Evolutionary conservation across 768 basidiomycete species (phyloP).

Genomic region (Lentinula guzmanii): DNA sequence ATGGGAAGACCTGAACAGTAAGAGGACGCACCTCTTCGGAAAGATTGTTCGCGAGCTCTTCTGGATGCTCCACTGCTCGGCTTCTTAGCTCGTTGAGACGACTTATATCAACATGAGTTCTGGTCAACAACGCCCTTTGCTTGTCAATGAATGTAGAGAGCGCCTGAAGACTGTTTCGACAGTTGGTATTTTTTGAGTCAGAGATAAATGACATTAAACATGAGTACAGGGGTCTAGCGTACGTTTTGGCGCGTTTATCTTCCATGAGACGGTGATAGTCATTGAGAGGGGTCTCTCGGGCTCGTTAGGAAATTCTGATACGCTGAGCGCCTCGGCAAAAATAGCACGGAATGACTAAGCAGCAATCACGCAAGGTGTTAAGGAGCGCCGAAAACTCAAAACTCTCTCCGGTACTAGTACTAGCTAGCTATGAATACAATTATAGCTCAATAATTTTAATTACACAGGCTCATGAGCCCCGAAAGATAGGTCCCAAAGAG

Average conservation of each 20-base stretch:
- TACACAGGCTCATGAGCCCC: too few species aligned
- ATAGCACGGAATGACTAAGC: background rate
- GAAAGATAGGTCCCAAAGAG: too few species aligned
- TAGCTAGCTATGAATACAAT: too few species aligned
- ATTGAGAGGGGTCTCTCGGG: constrained; percentile 4
- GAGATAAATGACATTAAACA: background rate
- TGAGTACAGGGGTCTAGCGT: background rate
- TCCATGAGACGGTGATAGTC: constrained; percentile 6
- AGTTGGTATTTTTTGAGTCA: background rate
- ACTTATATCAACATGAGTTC: constrained; percentile 5
- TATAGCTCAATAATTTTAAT: too few species aligned
- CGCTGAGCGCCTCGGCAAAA: background rate
- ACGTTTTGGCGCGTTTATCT: constrained; percentile 8
- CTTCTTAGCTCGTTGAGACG: constrained; percentile 41
- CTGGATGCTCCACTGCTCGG: constrained; percentile 28
- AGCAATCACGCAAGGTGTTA: background rate
- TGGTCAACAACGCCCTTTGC: constrained; percentile 5
- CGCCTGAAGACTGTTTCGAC: constrained; percentile 1
- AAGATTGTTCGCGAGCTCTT: constrained; percentile 24
- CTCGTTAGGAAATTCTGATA: background rate
- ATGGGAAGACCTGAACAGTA: constrained; percentile 2
- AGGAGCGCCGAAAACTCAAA: background rate
- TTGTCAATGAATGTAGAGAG: constrained; percentile 5
- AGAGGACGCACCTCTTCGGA: constrained; percentile 25
- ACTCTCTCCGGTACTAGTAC: too few species aligned